phyloP scores from a whole-genome alignment of 2,329 filamentous ascomycete genomes.

The Phyllosticta citriasiana region DNA sequence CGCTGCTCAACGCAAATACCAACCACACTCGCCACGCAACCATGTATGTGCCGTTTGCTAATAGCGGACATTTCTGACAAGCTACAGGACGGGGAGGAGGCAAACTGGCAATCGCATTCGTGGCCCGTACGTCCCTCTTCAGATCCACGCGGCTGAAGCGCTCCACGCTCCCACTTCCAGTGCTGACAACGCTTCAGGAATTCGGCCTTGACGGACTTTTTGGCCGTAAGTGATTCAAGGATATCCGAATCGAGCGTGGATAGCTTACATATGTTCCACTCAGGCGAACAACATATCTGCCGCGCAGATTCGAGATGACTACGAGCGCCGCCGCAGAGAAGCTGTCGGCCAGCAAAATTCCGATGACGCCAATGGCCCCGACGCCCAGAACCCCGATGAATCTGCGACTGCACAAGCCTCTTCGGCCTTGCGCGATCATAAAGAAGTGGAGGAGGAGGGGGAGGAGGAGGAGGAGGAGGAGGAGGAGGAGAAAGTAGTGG shows the following conservation, averaged over 20 bases:
- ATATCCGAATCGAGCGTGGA: not conserved
- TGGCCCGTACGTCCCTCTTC: conserved; percentile 38
- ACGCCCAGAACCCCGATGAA: conserved; percentile 24
- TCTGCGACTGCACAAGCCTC: conserved; percentile 15
- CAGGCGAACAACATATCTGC: conserved; percentile 66
- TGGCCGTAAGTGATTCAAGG: conserved; percentile 42
- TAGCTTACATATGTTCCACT: not conserved
- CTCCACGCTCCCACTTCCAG: not conserved
- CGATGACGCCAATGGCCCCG: conserved; percentile 21
- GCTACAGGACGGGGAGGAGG: conserved; percentile 18
- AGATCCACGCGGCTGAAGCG: not conserved
- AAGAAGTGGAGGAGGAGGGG: conserved; percentile 43
- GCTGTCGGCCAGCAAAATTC: conserved; percentile 34
- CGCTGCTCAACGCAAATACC: not conserved
- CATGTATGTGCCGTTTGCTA: not conserved
- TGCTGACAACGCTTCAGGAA: conserved; percentile 25
- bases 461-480: conserved; percentile 40
- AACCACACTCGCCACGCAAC: not conserved
- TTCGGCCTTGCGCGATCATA: not conserved
- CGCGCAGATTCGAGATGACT: conserved; percentile 50
- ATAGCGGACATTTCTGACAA: conserved; percentile 1
- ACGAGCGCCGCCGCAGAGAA: conserved; percentile 39
- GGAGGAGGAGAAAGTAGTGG: conserved; percentile 32
- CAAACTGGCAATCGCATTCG: conserved; percentile 39
- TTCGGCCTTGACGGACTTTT: conserved; percentile 58